Evolutionary conservation across 495 filamentous ascomycete species (phyloP), one percentile per base, ranked within the genome.

Genomic region (Penicillium flavigenum): DNA sequence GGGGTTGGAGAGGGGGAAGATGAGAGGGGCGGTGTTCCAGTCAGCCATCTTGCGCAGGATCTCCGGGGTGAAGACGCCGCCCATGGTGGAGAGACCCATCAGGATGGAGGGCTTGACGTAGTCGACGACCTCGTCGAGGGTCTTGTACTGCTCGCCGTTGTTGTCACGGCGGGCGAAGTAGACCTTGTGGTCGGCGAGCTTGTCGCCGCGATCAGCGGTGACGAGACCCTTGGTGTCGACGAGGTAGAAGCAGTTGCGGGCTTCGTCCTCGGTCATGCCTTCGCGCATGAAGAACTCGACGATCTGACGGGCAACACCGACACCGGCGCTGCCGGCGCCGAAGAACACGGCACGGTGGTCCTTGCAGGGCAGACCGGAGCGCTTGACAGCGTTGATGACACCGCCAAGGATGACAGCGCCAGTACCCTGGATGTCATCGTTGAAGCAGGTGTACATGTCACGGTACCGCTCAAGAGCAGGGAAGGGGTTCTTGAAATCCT

Each of bases 401-500:
- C 94, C 94, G 39, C 83, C 92, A 41, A 98, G 81, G 57, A 98
- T 90, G 60, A 98, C 94, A 59, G 94, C 92, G 58, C 94, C 94
- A 63, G 94, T 98, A 64, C 94, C 94, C 80, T 98, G 94, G 68
- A 98, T 93, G 66, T 98, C 94, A 67, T 98, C 94, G 67, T 98
- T 98, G 83, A 98, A 98, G 78, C 89, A 93, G 69, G 91, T 95
- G 77, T 95, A 92, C 50, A 79, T 83, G 63, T 89, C 82, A 46
- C 87, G 87, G 71, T 97, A 98, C 44, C 91, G 83, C 71, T 96
- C 87, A 41, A 98, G 81, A 47, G 93, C 90, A 54, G 90, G 89
- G 84, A 98, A 98, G 14, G 94, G 94, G 62, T 92, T 96, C 81
- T 98, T 96, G 77, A 96, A 98, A 61, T 98, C 94, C 75, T 98